A percentile compares a stretch with the other conserved stretches of the same genome.
These are phyloP conservation scores for Zymoseptoria ardabiliae DNA, from an alignment of 2,329 filamentous ascomycete species.

Conservation along the genomic window DNA sequence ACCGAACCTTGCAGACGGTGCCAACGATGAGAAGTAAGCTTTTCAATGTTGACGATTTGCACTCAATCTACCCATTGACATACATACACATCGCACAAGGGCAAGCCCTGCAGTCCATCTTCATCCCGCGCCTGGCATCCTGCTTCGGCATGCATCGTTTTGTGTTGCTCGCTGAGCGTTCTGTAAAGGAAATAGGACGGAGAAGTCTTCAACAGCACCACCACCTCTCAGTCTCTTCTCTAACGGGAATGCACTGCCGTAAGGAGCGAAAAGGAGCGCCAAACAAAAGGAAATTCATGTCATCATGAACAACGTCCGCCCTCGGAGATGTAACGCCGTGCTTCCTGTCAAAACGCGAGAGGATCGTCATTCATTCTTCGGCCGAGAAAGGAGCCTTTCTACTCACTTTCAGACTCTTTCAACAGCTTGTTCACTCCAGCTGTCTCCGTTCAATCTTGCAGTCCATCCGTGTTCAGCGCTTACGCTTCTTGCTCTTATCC, in stretches of 20 bases:
- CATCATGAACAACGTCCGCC: slow-evolving; percentile 7
- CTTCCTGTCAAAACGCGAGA: not conserved
- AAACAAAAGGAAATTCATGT: slow-evolving; percentile 11
- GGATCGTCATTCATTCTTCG: not conserved
- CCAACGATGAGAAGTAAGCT: not conserved
- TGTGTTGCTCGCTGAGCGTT: not conserved
- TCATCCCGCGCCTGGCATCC: not conserved
- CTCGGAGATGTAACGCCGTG: slow-evolving; percentile 1
- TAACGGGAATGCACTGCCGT: not conserved
- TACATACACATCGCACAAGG: not conserved
- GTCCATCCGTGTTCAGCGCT: slow-evolving; percentile 6
- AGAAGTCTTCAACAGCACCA: not conserved
- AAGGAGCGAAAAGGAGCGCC: not conserved
- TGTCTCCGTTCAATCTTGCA: not conserved
- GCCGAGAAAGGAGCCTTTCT: not conserved
- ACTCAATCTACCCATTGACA: not conserved
- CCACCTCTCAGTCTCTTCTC: not conserved
- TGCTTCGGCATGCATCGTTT: not conserved
- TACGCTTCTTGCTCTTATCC: slow-evolving; percentile 60
- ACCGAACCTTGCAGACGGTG: not conserved
- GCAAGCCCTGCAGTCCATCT: not conserved
- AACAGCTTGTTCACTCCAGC: not conserved
- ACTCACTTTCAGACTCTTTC: not conserved
- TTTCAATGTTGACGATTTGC: not conserved
- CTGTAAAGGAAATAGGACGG: not conserved